Base-by-base conservation (phyloP, 495 filamentous ascomycete species). In the Coniosporium apollinis region DNA sequence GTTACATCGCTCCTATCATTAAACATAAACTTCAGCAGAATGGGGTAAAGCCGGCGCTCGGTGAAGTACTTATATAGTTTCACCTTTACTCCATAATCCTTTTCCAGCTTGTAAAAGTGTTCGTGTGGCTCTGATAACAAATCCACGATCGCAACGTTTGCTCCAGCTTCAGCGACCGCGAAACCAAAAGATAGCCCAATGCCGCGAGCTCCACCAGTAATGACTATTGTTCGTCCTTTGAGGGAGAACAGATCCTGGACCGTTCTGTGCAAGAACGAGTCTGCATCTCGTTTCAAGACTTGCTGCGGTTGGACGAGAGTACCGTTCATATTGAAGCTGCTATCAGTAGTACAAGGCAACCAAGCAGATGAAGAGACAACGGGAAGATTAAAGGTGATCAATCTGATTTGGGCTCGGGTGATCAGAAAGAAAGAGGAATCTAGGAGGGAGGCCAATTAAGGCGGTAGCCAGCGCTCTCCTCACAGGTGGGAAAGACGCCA, bases 121-220 rank as follows among this genome's bases (percentile, higher is more conserved):
- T 35, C 33, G 33, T 35, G 33, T 6, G 46, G 44, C 19, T 43
- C 29, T 3, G 31, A 18, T 3, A 39, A 22, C 3, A 25, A 15
- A 26, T 49, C 46, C 4, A 49, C 6, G 4, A 46, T 26, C 1
- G 43, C 46, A 22, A 49, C 39, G 25, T 42, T 29, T 5, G 34
- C 32, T 11, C 46, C 46, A 5, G 26, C 21, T 28, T 49, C 45
- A 5, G 46, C 46, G 9, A 33, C 25, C 4, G 44, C 39, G 3
- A 33, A 18, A 15, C 8, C 41, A 6, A 46, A 19, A 14, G 44
- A 28, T 9, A 49, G 34, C 1, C 46, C 46, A 20, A 49, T 43
- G 15, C 46, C 38, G 5, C 45, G 28, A 3, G 45, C 45, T 4
- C 45, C 45, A 2, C 45, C 45, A 16, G 43, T 46, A 14, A 46